Conservation (phyloP, 345 rosid species). For the Eucalyptus lansdowneana region DNA sequence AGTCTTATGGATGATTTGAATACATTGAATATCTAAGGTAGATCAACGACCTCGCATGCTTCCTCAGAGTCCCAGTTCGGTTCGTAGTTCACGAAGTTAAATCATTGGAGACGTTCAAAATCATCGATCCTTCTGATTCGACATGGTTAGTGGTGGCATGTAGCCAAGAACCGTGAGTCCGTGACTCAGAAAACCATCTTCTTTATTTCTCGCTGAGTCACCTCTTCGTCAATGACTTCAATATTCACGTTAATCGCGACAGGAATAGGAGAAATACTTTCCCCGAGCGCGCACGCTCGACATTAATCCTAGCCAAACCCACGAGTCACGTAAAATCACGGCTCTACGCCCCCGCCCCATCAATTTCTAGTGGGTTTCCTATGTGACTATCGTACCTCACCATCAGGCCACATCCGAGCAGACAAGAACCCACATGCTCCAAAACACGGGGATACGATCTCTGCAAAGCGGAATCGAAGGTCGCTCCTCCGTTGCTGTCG, state of each 20-base stretch:
- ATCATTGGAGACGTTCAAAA: neutral
- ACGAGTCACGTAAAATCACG: neutral
- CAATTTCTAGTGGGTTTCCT: neutral
- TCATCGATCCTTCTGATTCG: neutral
- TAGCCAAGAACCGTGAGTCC: neutral
- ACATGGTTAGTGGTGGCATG: neutral
- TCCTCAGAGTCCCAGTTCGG: neutral
- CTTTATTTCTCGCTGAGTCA: neutral
- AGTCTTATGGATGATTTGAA: neutral
- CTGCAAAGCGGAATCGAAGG: neutral
- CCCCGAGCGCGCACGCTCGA: neutral
- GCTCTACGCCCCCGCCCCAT: neutral
- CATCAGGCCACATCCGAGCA: neutral
- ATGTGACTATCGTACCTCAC: neutral
- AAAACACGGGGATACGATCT: neutral
- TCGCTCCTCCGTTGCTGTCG: neutral
- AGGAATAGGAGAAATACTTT: neutral
- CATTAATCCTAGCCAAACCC: neutral
- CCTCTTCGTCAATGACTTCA: neutral
- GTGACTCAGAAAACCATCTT: neutral
- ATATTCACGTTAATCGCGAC: neutral
- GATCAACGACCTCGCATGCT: neutral
- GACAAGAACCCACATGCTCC: neutral
- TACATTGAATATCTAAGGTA: neutral
- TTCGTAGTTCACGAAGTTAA: neutral